Evolutionary conservation across 192 early-diverging fungal species (phyloP).

Genomic region (Entrophospora sp.): DNA sequence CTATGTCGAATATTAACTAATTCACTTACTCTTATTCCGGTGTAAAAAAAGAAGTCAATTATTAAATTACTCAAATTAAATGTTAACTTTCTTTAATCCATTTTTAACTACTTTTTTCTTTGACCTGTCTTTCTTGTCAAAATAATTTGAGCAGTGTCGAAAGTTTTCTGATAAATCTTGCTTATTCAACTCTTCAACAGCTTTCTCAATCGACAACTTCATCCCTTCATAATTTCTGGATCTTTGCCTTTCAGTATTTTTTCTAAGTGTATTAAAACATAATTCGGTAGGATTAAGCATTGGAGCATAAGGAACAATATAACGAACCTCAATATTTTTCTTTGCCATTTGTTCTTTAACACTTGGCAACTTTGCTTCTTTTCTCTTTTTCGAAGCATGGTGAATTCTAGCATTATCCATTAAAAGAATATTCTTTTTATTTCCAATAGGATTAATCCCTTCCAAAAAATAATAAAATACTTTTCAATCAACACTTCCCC

Average conservation of each 20-base stretch:
- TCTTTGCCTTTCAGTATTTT: neutral
- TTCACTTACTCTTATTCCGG: neutral
- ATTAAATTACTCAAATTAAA: constrained; percentile 3
- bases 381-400: neutral
- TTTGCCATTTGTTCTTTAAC: neutral
- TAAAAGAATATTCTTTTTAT: neutral
- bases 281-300: neutral
- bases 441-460: neutral
- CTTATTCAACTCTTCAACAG: neutral
- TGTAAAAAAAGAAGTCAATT: neutral
- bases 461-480: constrained; percentile 2
- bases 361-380: neutral
- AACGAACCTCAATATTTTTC: neutral
- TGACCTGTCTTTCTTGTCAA: too few species aligned
- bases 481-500: neutral
- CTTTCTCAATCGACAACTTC: neutral
- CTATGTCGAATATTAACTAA: neutral
- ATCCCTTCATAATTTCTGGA: neutral
- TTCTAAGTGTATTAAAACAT: neutral
- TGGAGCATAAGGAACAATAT: neutral
- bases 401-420: constrained; percentile 9
- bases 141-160: neutral
- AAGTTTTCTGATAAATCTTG: neutral
- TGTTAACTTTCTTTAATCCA: too few species aligned
- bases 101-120: too few species aligned